Evolutionary conservation across 306 rosid species (phyloP), one percentile per base, ranked within the genome.

Genomic region (Hippophae tibetana): DNA sequence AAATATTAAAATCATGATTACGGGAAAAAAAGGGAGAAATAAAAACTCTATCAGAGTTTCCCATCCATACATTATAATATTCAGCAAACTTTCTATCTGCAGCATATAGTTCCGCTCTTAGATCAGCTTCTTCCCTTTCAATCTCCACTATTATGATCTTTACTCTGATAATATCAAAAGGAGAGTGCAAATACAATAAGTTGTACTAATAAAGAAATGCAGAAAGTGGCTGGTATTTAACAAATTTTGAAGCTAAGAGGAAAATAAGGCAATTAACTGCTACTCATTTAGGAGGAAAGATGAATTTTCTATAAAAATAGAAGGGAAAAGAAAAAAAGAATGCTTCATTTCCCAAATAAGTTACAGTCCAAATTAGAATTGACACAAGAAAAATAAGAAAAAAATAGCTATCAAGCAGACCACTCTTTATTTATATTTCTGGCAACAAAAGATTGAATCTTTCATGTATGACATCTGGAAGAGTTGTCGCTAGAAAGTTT

Each of bases 41-140:
- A 59, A 9, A 54, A 58, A 51, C 52, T 12, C 56, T 52, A 57
- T 60, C 64, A 40, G 43, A 43, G 13, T 10, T 38, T 41, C 67
- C 64, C 18, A 58, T 57, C 61, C 55, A 2, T 80, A 93, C 97
- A 70, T 75, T 82, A 74, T 86, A 86, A 60, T 88, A 88, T 69
- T 93, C 99, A 58, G 99, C 84, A 62, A 84, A 88, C 71, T 84
- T 88, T 79, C 94, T 79, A 70, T 89, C 99, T 8, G 90, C 90
- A 25, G 90, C 77, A 68, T 84, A 89, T 54, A 86, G 89, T 61
- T 93, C 99, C 52, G 86, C 90, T 18, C 89, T 74, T 57, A 92
- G 60, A 56, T 90, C 89, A 50, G 83, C 74, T 84, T 88, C 99
- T 72, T 93, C 97, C 79, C 85, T 81, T 74, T 88, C 95, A 61